phyloP scores from a whole-genome alignment of 106 monocot genomes.

The Vanilla planifolia region DNA sequence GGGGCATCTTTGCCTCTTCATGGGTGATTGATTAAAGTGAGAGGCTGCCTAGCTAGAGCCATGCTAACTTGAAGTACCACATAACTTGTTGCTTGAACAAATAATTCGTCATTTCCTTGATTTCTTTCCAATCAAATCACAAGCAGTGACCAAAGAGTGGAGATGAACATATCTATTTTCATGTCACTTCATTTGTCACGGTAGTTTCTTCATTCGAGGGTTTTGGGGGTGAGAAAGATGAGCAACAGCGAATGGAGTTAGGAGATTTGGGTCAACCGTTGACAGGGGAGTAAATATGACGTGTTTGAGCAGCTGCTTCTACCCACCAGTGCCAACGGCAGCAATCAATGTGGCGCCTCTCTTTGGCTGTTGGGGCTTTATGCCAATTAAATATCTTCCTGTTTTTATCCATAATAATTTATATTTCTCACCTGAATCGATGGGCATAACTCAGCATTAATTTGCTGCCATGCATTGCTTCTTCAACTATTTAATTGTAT shows the following conservation, averaged over 20 bases:
- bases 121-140: background rate
- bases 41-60: background rate
- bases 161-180: too few relatives aligned
- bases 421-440: background rate
- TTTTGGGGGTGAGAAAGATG: too few relatives aligned
- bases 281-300: background rate
- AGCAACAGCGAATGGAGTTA: too few relatives aligned
- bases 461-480: too few relatives aligned
- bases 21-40: background rate
- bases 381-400: background rate
- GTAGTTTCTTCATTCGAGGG: too few relatives aligned
- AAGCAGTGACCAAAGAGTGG: background rate
- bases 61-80: background rate
- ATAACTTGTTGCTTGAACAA: background rate
- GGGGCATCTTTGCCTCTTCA: constrained; percentile 2
- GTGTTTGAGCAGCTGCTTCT: background rate
- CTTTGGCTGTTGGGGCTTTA: background rate
- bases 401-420: background rate
- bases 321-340: constrained; percentile 1
- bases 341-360: constrained; percentile 1
- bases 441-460: too few relatives aligned
- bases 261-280: background rate
- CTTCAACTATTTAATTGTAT: too few relatives aligned
- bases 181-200: too few relatives aligned
- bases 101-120: background rate